phyloP scores from a whole-genome alignment of 164 flowering plant species.

The Vitis rupestris region DNA sequence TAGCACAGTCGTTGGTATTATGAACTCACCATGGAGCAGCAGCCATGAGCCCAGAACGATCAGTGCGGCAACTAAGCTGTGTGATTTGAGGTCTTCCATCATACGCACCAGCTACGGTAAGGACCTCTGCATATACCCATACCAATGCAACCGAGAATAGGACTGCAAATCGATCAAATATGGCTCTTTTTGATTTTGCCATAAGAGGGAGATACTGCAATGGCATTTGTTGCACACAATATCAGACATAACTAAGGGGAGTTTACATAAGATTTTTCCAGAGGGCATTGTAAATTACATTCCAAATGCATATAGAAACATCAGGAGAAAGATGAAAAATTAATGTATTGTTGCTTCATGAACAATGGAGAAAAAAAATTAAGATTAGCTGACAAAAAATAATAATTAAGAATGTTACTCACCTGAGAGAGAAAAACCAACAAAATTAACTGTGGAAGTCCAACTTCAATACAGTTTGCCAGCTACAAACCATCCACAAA shows the following conservation, averaged over 20 bases:
- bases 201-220: conserved; percentile 48
- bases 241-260: background rate
- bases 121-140: conserved; percentile 57
- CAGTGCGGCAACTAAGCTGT: conserved; percentile 61
- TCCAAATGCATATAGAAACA: too few relatives aligned
- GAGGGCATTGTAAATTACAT: too few relatives aligned
- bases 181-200: conserved; percentile 20
- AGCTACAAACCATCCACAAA: conserved; percentile 34
- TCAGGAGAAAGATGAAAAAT: background rate
- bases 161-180: conserved; percentile 41
- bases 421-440: conserved; percentile 73
- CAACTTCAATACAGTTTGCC: conserved; percentile 77
- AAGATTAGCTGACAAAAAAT: background rate
- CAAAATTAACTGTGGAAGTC: conserved; percentile 67
- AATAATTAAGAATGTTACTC: conserved; percentile 3
- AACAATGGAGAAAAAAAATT: background rate
- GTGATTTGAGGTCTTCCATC: conserved; percentile 33
- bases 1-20: background rate
- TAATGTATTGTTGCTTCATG: background rate
- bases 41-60: conserved; percentile 57
- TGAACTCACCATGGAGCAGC: conserved; percentile 53
- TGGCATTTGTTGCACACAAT: background rate
- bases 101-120: conserved; percentile 59
- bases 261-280: background rate
- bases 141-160: conserved; percentile 41